Base-by-base conservation (phyloP, 1,139 yeast genomes). In the Kluyveromyces sp. region DNA sequence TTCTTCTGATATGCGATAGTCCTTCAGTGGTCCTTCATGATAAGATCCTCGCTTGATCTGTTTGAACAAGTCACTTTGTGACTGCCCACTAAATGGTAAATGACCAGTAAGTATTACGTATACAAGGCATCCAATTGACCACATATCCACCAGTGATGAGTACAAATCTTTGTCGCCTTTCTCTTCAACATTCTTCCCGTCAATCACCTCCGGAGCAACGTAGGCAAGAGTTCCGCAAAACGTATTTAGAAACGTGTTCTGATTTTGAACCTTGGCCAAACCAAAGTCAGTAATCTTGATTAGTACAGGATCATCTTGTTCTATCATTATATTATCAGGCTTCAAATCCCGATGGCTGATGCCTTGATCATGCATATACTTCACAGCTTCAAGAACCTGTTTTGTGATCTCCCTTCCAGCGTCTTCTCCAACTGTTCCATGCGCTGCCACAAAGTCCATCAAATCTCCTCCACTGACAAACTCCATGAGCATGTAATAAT, bases 381-480 rank as follows among this genome's bases (percentile, higher is more conserved):
- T 74, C 3, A 92, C 82, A 0, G 96, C 97, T 47, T 80, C 78
- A 34, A 92, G 66, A 2, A 92, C 80, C 63, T 92, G 98, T 51
- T 77, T 77, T 1, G 94, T 75, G 17, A 92, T 85, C 45, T 85
- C 95, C 52, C 83, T 80, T 3, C 92, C 83, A 2, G 95, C 94
- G 42, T 80, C 88, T 63, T 89, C 98, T 16, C 94, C 88, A 32
- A 89, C 84, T 3, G 94, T 78, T 1, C 96, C 96, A 63, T 85
- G 83, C 2, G 89, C 86, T 0, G 94, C 92, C 2, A 89, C 94
- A 66, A 86, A 88, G 65, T 69, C 97, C 98, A 92, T 92, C 47
- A 92, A 68, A 62, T 92, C 98, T n/a, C 98, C 98, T 8, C 96
- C 96, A 0, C 94, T 82, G 16, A 92, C 94, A 54, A 82, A 83